phyloP scores from a whole-genome alignment of 768 basidiomycete genomes.

The Psilocybe azurescens region DNA sequence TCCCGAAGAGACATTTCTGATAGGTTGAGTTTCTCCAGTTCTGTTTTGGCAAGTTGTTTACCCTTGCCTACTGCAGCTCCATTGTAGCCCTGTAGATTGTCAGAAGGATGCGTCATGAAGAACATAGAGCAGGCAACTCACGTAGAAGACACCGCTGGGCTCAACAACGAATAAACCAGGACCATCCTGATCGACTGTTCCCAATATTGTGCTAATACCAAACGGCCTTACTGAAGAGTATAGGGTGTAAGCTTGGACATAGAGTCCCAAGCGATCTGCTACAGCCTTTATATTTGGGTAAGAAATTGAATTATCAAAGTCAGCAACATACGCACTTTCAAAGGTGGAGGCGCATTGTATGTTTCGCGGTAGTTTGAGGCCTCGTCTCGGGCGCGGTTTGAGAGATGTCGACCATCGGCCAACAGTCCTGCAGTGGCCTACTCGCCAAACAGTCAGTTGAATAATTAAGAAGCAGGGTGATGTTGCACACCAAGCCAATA shows the following conservation, averaged over 20 bases:
- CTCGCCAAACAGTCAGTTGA: constrained; percentile 10
- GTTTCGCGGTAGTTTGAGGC: constrained; percentile 72
- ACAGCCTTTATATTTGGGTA: constrained; percentile 30
- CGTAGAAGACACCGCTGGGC: constrained; percentile 92
- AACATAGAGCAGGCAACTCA: constrained; percentile 39
- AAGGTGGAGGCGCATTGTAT: constrained; percentile 75
- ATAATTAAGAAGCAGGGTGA: too few species aligned
- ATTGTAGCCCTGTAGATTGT: constrained; percentile 76
- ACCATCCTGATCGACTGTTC: constrained; percentile 85
- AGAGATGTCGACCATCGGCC: constrained; percentile 91
- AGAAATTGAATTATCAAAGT: not conserved
- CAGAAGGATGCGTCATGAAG: constrained; percentile 1
- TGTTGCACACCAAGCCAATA: constrained; percentile 77
- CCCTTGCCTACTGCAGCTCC: constrained; percentile 98
- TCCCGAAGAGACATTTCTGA: constrained; percentile 80
- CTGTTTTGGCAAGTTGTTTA: constrained; percentile 97
- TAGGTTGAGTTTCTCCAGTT: constrained; percentile 94
- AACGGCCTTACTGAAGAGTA: constrained; percentile 99
- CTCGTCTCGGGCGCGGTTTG: constrained; percentile 85
- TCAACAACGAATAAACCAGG: constrained; percentile 91
- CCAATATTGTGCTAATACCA: constrained; percentile 92
- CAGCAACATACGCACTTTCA: constrained; percentile 63
- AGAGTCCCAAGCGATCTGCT: constrained; percentile 83
- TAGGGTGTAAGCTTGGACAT: constrained; percentile 94
- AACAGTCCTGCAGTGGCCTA: constrained; percentile 94